These are phyloP conservation scores for Marasmius fiardii DNA, from an alignment of 1,284 basidiomycete genomes.

Conservation along the genomic window DNA sequence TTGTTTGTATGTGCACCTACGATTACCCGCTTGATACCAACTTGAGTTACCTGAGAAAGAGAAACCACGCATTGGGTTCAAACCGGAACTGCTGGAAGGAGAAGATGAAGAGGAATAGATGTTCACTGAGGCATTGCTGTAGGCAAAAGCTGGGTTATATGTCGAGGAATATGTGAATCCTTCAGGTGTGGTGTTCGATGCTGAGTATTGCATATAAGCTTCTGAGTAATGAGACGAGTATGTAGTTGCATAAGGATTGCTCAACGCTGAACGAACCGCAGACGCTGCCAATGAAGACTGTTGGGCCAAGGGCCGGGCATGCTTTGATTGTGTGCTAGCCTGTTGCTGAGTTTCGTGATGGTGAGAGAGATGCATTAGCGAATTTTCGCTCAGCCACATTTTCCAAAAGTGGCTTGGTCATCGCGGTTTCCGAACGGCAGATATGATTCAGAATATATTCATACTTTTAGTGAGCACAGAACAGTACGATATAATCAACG, in stretches of 20 bases:
- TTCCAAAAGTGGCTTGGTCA: no score
- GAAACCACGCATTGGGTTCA: slow-evolving; percentile 8
- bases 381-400: no score
- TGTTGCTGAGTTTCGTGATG: no score
- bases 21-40: slow-evolving; percentile 64
- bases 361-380: no score
- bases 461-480: slow-evolving; percentile 27
- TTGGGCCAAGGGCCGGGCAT: neutral
- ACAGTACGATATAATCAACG: slow-evolving; percentile 26
- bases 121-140: neutral
- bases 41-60: slow-evolving; percentile 20
- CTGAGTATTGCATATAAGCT: slow-evolving; percentile 42
- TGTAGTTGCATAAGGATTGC: slow-evolving; percentile 7
- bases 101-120: neutral
- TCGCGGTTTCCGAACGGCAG: no score
- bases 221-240: slow-evolving; percentile 56
- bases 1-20: slow-evolving; percentile 60
- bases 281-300: neutral
- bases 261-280: neutral
- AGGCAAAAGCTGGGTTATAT: slow-evolving; percentile 30
- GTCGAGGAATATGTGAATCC: slow-evolving; percentile 56
- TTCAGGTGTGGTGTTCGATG: slow-evolving; percentile 36
- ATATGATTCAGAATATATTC: slow-evolving; percentile 19
- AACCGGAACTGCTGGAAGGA: slow-evolving; percentile 3
- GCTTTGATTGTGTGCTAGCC: neutral